These are phyloP conservation scores for Kwoniella bestiolae DNA, from an alignment of 768 basidiomycete genomes.

Conservation along the genomic window DNA sequence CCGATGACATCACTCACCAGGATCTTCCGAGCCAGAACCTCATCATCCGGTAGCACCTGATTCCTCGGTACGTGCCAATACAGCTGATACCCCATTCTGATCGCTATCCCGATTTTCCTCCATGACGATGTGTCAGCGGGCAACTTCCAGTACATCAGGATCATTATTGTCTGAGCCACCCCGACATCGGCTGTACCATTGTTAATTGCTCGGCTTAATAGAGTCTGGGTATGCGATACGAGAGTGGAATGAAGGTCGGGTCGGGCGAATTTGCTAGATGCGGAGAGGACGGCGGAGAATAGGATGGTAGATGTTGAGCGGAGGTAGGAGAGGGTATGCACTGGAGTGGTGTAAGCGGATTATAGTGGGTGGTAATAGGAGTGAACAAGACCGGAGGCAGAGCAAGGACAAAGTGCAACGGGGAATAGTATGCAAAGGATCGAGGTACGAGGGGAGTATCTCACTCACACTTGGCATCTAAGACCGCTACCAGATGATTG, in stretches of 20 bases:
- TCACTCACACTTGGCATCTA: constrained; percentile 33
- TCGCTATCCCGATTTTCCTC: constrained; percentile 39
- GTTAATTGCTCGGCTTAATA: constrained; percentile 76
- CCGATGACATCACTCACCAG: constrained; percentile 38
- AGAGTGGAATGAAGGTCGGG: constrained; percentile 70
- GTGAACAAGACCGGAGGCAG: too few relatives aligned
- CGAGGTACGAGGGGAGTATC: too few relatives aligned
- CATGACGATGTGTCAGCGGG: constrained; percentile 69
- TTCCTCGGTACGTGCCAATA: constrained; percentile 37
- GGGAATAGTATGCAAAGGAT: too few relatives aligned
- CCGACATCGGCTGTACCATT: constrained; percentile 81
- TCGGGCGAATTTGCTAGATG: constrained; percentile 80
- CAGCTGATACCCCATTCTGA: constrained; percentile 40
- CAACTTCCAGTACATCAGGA: constrained; percentile 87
- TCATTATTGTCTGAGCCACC: constrained; percentile 85
- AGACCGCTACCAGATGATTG: constrained; percentile 36
- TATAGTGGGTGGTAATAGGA: too few relatives aligned
- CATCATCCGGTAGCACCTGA: constrained; percentile 33
- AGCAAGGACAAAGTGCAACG: too few relatives aligned
- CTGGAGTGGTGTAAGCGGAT: constrained; percentile 30
- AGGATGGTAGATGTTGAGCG: constrained; percentile 79
- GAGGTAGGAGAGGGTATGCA: constrained; percentile 80
- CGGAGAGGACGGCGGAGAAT: constrained; percentile 82
- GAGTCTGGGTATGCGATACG: constrained; percentile 72
- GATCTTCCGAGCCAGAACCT: constrained; percentile 30